phyloP scores from a whole-genome alignment of 2,329 filamentous ascomycete species.

The Knufia fluminis region DNA sequence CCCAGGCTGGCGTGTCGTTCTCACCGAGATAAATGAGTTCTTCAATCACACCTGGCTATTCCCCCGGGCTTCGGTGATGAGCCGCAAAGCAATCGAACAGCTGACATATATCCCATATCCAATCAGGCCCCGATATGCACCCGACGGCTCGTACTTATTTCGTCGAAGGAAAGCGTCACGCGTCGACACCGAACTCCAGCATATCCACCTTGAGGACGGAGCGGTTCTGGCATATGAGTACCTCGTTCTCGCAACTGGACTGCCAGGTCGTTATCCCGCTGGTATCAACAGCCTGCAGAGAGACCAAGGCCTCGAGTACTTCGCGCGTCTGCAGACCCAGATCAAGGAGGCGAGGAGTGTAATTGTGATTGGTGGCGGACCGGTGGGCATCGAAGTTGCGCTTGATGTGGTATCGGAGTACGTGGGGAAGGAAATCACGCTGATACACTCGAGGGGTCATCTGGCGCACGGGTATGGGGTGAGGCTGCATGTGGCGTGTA shows the following conservation, averaged over 20 bases:
- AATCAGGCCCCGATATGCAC: constrained; percentile 30
- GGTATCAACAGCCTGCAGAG: constrained; percentile 5
- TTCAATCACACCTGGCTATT: constrained; percentile 54
- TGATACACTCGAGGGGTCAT: constrained; percentile 39
- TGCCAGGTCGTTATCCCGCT: constrained; percentile 22
- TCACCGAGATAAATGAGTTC: constrained; percentile 52
- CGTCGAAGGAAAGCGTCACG: constrained; percentile 35
- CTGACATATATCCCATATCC: constrained; percentile 54
- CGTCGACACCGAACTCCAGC: constrained; percentile 27
- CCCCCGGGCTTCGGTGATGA: constrained; percentile 51
- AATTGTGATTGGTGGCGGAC: constrained; percentile 39
- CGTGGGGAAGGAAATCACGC: constrained; percentile 38
- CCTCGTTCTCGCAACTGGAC: constrained; percentile 51
- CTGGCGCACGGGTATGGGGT: constrained; percentile 19
- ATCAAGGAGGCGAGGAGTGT: constrained; percentile 39
- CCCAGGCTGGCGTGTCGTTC: constrained; percentile 42
- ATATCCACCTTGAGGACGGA: constrained; percentile 35
- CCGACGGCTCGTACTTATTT: constrained; percentile 31
- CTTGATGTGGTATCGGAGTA: constrained; percentile 42
- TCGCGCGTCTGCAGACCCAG: constrained; percentile 17
- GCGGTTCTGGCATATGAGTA: constrained; percentile 45
- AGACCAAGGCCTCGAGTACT: not conserved
- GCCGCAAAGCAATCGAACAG: constrained; percentile 46
- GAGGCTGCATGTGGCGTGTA: constrained; percentile 14
- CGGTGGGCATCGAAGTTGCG: constrained; percentile 44